Evolutionary conservation across 2,329 filamentous ascomycete genomes (phyloP), one percentile per base, ranked within the genome.

Genomic region (Sarocladiaceae sp.): DNA sequence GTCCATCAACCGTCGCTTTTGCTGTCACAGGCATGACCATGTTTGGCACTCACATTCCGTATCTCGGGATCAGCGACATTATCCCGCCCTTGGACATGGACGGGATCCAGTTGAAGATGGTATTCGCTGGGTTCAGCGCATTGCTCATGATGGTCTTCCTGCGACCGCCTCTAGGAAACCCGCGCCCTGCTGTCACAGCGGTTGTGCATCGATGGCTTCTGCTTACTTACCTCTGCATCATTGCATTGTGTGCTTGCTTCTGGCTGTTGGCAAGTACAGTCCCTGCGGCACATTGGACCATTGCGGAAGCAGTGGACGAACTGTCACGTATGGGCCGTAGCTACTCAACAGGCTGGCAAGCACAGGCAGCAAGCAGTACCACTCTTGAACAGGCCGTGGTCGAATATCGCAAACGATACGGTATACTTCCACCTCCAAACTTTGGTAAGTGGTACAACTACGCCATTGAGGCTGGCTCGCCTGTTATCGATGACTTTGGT

Each of bases 401-500:
- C 2, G 72, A 75, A 57, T 78, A 77, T 56, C 66, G 62, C 10
- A 66, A 68, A 26, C 68, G 73, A 5, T 67, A 77, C 54, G 55
- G 87, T 60, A 78, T 82, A 10, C 78, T 88, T 13, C 89, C 89
- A 15, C 89, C 89, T 12, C 86, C 83, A 3, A 79, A 87, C 56
- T 94, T 93, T 59, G 88, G 92, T 62, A 83, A 83, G 57, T 94
- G 89, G 89, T 92, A 84, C 62, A 77, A 86, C 29, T 91, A 88
- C 62, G 87, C 88, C 6, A 78, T 75, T 54, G 72, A 77, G 12
- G 68, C 69, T 40, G 66, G 77, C 22, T 87, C 89, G 0, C 75
- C 82, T 52, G 72, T 92, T 53, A 81, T 91, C 51, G 89, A 94
- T 60, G 83, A 88, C 61, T 94, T 87, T 59, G 86, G 88, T 59